Evolutionary conservation across 2,329 filamentous ascomycete species (phyloP), one percentile per base, ranked within the genome.

Genomic region (Neodidymelliopsis sp.): DNA sequence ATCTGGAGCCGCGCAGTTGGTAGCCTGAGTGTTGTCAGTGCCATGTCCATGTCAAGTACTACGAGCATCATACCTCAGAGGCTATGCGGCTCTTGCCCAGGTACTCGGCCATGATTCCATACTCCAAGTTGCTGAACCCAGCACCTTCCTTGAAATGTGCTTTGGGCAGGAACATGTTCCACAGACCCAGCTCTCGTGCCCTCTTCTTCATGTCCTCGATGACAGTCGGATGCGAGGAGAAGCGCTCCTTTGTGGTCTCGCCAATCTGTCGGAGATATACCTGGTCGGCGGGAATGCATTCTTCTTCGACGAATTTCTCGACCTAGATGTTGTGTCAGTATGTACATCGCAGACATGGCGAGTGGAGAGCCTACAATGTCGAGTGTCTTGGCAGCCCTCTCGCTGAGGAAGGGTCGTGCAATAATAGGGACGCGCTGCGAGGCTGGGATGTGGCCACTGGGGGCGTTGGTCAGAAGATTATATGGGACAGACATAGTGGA

Each of bases 161-260:
- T 79, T 89, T 93, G 58, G 94, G 90, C 62, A 99, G 77, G 81
- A 99, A 99, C 87, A 99, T 89, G 77, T 99, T 99, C 94, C 94
- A 99, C 34, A 99, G 81, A 1, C 93, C 94, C 19, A 96, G 82
- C 62, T 88, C 82, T 68, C 81, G 84, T 33, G 93, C 94, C 74
- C 91, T 89, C 58, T 77, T 79, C 82, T 97, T 97, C 63, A 99
- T 83, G 45, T 94, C 87, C 62, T 99, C 94, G 54, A 99, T 83
- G 63, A 97, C 81, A 30, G 81, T 72, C 1, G 94, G 93, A 71
- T 95, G 89, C 20, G 68, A 56, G 59, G 88, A 83, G 88, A 93
- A 97, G 79, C 93, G 85, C 54, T 84, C 77, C 38, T 86, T 81
- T 18, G 63, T 69, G 22, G 89, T 90, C 51, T 86, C 75, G 63